Base-by-base conservation (phyloP, 352 stramenopile species). In the Phytophthora foliorum region DNA sequence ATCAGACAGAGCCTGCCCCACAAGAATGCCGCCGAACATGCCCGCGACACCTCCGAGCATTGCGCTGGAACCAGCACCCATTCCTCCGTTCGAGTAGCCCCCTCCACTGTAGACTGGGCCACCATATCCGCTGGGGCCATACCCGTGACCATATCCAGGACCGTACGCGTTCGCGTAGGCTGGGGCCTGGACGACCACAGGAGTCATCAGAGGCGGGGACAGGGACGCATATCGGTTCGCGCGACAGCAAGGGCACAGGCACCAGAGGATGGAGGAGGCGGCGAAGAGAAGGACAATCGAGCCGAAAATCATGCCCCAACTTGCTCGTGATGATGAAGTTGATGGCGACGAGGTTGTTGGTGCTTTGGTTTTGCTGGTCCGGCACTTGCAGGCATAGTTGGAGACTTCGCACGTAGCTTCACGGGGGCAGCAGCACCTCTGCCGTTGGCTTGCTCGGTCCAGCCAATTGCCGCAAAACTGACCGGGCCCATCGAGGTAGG, bases 401-500 rank as follows among this genome's bases (percentile, higher is more conserved):
- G 51, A 63, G 6, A 78, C 54, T 27, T 57, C 45, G 25, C 71
- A 78, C 16, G 56, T 70, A 13, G 71, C 66, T 31, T 71, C 49
- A 27, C 53, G 65, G 16, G 71, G 71, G 21, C 71, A 78, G 67
- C 71, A 78, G 48, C 71, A 78, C n/a, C 67, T 24, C 50, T 78
- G 71, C 34, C 61, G 58, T 7, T 74, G 61, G 27, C 51, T 75
- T 14, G 62, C 22, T 39, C 46, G 56, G 29, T 78, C 71, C 25
- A 76, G 42, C 71, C 71, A 78, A 16, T 75, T 75, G 24, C 71
- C 71, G 31, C 71, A 78, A 39, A 75, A 78, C 22, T 78, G 60
- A 13, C 71, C 71, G 19, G 56, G 56, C 0, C 36, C 50, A 19
- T 67, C 63, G 17, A 78, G 57, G 48, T 78, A 78, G 24, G 67